These are phyloP conservation scores for Dentiscutata heterogama DNA, from an alignment of 371 early-diverging fungal genomes.

Conservation along the genomic window DNA sequence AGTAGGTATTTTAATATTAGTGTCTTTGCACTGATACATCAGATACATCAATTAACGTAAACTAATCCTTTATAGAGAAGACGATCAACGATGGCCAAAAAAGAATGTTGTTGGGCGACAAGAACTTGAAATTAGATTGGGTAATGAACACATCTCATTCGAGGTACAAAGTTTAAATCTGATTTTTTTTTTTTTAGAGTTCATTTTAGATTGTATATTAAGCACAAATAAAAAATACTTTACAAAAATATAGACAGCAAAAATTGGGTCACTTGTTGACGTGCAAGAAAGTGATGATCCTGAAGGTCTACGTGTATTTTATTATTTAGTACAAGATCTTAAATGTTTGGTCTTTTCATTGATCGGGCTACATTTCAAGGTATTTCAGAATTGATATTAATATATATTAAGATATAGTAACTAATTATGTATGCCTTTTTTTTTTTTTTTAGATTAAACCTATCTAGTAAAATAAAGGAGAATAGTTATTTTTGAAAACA, in stretches of 20 bases:
- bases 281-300: constrained; percentile 93
- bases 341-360: constrained; percentile 95
- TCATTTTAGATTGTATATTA: neutral
- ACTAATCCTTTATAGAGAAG: constrained; percentile 70
- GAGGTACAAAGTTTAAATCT: constrained; percentile 69
- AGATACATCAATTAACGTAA: neutral
- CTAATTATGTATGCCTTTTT: neutral
- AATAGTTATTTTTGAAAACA: too few species aligned
- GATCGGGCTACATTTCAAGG: constrained; percentile 96
- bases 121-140: constrained; percentile 93
- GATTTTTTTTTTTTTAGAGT: neutral
- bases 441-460: constrained; percentile 22
- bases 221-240: constrained; percentile 1
- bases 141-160: constrained; percentile 93
- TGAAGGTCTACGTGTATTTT: constrained; percentile 93
- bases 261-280: constrained; percentile 92
- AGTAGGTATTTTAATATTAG: constrained; percentile 58
- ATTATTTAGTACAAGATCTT: constrained; percentile 97
- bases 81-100: constrained; percentile 93
- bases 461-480: too few species aligned
- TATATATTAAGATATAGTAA: neutral
- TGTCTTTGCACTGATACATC: neutral
- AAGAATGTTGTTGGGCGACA: constrained; percentile 93
- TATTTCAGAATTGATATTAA: constrained; percentile 47
- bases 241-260: constrained; percentile 76